phyloP scores from a whole-genome alignment of 2,329 filamentous ascomycete genomes.

The Penicillium crustosum region DNA sequence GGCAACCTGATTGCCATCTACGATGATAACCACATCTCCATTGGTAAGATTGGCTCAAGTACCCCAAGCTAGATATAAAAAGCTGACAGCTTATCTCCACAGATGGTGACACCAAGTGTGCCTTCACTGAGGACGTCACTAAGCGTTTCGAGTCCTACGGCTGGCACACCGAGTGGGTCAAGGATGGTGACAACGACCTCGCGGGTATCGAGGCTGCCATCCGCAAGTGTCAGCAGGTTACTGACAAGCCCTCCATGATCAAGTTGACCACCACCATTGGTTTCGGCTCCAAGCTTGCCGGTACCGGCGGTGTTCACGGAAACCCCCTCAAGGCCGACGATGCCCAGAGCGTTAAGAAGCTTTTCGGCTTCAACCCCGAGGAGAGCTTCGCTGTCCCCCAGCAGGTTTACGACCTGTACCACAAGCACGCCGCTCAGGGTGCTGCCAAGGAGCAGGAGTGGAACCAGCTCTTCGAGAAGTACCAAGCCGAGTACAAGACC shows the following conservation, averaged over 20 bases:
- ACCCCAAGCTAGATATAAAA: not conserved
- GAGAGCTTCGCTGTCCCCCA: constrained; percentile 91
- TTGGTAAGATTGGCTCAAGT: constrained; percentile 51
- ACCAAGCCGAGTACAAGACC: constrained; percentile 71
- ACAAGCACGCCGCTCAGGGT: constrained; percentile 80
- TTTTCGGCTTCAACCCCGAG: constrained; percentile 94
- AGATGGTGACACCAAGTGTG: constrained; percentile 93
- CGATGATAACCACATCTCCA: constrained; percentile 97
- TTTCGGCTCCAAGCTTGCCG: constrained; percentile 88
- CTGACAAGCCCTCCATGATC: constrained; percentile 95
- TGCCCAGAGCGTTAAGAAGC: constrained; percentile 86
- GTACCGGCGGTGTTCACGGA: constrained; percentile 93
- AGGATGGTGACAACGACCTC: constrained; percentile 86
- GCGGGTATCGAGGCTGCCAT: constrained; percentile 85
- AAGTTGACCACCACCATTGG: constrained; percentile 97
- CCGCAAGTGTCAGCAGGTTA: constrained; percentile 79
- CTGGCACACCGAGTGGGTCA: constrained; percentile 85
- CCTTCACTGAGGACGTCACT: constrained; percentile 94
- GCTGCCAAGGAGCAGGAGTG: constrained; percentile 90
- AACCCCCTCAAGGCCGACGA: constrained; percentile 94
- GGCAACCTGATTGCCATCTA: constrained; percentile 97
- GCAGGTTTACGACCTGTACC: constrained; percentile 88
- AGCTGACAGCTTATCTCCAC: constrained; percentile 12
- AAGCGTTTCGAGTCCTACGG: constrained; percentile 97
- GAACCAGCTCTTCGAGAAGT: constrained; percentile 90